Evolutionary conservation across 805 yeast species (phyloP).

Genomic region (Candida piceae): DNA sequence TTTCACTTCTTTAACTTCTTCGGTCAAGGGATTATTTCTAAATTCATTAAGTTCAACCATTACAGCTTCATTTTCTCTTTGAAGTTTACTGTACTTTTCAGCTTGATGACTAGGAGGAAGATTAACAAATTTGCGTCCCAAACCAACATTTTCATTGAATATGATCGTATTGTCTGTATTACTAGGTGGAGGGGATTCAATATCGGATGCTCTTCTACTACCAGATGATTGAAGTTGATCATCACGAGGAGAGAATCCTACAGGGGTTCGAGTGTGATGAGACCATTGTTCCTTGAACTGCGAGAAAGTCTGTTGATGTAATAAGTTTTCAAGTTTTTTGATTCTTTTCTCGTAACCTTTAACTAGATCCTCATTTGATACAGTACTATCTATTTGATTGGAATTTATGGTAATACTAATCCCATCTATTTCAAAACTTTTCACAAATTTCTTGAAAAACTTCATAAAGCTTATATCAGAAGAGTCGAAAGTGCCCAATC

Average conservation of each 20-base stretch:
- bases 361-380: conserved; percentile 34
- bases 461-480: conserved; percentile 31
- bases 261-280: conserved; percentile 9
- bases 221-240: too few species aligned
- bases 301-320: conserved; percentile 68
- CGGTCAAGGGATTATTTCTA: conserved; percentile 9
- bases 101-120: conserved; percentile 27
- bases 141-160: conserved; percentile 14
- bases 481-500: conserved; percentile 28
- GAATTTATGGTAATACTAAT: conserved; percentile 28
- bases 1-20: conserved; percentile 11
- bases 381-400: conserved; percentile 26
- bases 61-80: conserved; percentile 19
- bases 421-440: conserved; percentile 38
- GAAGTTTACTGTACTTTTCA: conserved; percentile 19
- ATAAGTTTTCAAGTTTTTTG: conserved; percentile 66
- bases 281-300: conserved; percentile 40
- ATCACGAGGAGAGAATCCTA: background rate
- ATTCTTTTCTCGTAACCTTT: conserved; percentile 69
- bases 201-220: conserved; percentile 4
- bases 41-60: conserved; percentile 10
- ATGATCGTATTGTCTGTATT: conserved; percentile 14
- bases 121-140: conserved; percentile 20
- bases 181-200: conserved; percentile 1
- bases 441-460: conserved; percentile 39